These are phyloP conservation scores for Pachysandra terminalis DNA, from an alignment of 164 flowering plant species.

Conservation along the genomic window DNA sequence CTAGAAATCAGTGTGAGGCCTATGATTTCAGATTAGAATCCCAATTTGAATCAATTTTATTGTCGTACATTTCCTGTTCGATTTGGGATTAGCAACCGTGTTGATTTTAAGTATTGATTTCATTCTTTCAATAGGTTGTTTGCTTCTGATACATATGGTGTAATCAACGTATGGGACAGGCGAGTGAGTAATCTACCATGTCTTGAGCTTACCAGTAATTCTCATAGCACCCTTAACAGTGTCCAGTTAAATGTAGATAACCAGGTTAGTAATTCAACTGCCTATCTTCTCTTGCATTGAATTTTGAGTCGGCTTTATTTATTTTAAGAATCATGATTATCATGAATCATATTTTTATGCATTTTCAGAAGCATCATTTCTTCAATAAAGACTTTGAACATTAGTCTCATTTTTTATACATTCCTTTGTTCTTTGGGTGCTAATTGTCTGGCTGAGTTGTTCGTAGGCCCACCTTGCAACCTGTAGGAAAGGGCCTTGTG, in stretches of 20 bases:
- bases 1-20: no score
- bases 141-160: slow-evolving; percentile 72
- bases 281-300: background rate
- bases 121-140: slow-evolving; percentile 43
- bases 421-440: no score
- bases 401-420: background rate
- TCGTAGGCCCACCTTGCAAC: no score
- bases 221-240: slow-evolving; percentile 56
- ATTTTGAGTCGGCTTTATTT: no score
- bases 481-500: no score
- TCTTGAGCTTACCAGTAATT: slow-evolving; percentile 55
- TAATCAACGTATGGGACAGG: slow-evolving; percentile 82
- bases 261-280: slow-evolving; percentile 42
- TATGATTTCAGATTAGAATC: no score
- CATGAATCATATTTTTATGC: no score
- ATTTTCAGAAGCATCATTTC: no score
- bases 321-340: background rate
- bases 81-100: no score
- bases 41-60: no score
- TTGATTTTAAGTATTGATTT: background rate
- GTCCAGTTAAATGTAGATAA: slow-evolving; percentile 61
- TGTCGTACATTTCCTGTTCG: no score
- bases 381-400: background rate
- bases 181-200: slow-evolving; percentile 62
- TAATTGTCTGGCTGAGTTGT: no score